Evolutionary conservation across 768 basidiomycete genomes (phyloP).

Genomic region (Trametes villosa): DNA sequence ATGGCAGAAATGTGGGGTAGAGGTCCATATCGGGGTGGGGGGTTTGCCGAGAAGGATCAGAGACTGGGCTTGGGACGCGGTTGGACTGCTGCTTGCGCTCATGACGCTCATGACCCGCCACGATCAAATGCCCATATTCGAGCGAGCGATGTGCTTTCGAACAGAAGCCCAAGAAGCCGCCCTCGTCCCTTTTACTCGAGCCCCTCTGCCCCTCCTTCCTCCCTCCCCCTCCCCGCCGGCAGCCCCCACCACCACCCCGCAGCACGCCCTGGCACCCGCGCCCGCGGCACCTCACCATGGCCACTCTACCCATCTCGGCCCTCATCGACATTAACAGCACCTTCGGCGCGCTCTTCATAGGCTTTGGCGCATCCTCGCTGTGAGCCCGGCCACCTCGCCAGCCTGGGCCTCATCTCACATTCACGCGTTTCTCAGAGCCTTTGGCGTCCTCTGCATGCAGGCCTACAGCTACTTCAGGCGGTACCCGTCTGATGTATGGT

Average conservation of each 20-base stretch:
- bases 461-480: conserved; percentile 56
- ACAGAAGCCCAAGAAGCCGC: background rate
- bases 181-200: background rate
- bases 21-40: background rate
- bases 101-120: background rate
- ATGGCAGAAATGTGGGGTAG: conserved; percentile 11
- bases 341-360: conserved; percentile 63
- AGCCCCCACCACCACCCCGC: background rate
- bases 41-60: conserved; percentile 13
- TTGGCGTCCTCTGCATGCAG: conserved; percentile 61
- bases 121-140: background rate
- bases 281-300: conserved; percentile 8
- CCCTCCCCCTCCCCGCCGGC: conserved; percentile 1
- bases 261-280: background rate
- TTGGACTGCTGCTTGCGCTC: background rate
- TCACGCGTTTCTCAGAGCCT: conserved; percentile 37
- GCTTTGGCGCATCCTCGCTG: conserved; percentile 53
- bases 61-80: background rate
- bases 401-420: background rate
- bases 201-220: background rate
- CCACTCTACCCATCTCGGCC: conserved; percentile 7
- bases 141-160: background rate
- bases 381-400: conserved; percentile 19
- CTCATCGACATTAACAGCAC: conserved; percentile 40
- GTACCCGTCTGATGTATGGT: conserved; percentile 55